Conservation (phyloP, 768 basidiomycete species). For the Ramaria rubella region DNA sequence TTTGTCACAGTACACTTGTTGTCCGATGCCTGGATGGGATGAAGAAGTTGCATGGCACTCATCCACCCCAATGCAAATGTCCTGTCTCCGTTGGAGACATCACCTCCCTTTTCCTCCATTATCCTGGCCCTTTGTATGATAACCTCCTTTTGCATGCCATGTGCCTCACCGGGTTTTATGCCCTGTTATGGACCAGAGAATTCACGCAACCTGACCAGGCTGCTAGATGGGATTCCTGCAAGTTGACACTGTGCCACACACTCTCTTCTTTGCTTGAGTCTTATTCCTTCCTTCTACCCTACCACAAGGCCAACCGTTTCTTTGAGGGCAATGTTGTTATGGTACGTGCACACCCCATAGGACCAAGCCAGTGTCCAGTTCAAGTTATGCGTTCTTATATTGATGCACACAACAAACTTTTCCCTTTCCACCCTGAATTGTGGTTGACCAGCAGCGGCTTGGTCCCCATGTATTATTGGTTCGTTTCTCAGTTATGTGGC, state of each 20-base stretch:
- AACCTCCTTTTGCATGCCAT: conserved; percentile 23
- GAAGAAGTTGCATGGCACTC: conserved; percentile 15
- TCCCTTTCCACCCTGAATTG: too few relatives aligned
- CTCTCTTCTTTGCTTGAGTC: background rate
- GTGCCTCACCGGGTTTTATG: conserved; percentile 19
- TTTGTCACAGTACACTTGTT: conserved; percentile 22
- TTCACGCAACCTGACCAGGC: conserved; percentile 17
- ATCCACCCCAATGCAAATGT: conserved; percentile 20
- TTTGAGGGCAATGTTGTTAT: conserved; percentile 17
- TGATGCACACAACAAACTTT: too few relatives aligned
- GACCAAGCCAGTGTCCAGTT: too few relatives aligned
- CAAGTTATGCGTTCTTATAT: too few relatives aligned
- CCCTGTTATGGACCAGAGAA: conserved; percentile 24
- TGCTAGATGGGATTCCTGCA: conserved; percentile 11
- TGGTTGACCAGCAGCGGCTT: background rate
- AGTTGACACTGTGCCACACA: conserved; percentile 15
- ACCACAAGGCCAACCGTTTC: conserved; percentile 30
- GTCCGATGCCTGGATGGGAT: conserved; percentile 26
- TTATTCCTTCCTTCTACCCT: conserved; percentile 25
- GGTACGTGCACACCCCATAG: conserved; percentile 4
- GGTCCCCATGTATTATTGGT: background rate
- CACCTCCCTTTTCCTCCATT: conserved; percentile 17
- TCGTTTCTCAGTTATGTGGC: background rate
- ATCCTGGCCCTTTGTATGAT: conserved; percentile 21
- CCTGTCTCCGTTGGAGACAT: conserved; percentile 18